phyloP scores from a whole-genome alignment of 106 monocot genomes.

The Ottelia alismoides region DNA sequence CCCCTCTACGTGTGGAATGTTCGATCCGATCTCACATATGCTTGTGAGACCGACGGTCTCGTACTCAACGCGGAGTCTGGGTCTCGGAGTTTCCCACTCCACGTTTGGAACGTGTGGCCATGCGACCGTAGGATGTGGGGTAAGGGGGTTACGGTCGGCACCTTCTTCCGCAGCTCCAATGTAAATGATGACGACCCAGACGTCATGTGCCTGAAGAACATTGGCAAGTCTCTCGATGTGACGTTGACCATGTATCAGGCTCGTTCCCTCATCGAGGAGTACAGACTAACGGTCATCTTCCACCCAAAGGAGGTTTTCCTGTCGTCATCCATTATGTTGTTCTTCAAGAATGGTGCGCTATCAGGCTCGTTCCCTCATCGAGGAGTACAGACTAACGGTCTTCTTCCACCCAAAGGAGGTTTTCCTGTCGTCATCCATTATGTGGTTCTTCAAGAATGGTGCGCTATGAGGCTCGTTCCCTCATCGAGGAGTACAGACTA shows the following conservation, averaged over 20 bases:
- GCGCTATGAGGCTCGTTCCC: constrained; percentile 61
- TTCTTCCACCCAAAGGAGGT: constrained; percentile 85
- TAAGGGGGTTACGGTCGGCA: constrained; percentile 60
- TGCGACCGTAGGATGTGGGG: constrained; percentile 52
- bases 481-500: constrained; percentile 82
- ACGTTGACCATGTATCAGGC: constrained; percentile 88
- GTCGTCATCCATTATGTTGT: constrained; percentile 87
- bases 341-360: too few relatives aligned
- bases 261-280: constrained; percentile 64
- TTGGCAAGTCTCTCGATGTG: constrained; percentile 34
- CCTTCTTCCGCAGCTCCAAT: constrained; percentile 50
- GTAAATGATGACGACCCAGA: constrained; percentile 15
- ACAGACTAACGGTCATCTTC: constrained; percentile 87
- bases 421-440: constrained; percentile 80
- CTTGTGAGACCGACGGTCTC: constrained; percentile 34
- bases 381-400: constrained; percentile 80
- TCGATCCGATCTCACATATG: constrained; percentile 66
- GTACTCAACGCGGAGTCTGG: constrained; percentile 28
- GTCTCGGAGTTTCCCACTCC: constrained; percentile 17
- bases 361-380: constrained; percentile 64
- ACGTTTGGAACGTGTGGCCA: constrained; percentile 57
- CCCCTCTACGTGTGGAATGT: constrained; percentile 81
- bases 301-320: constrained; percentile 79
- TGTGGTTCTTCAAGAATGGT: constrained; percentile 96
- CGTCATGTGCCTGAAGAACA: constrained; percentile 68